Percentiles rank a stretch among this genome's conserved stretches.
Evolutionary conservation across 2,329 filamentous ascomycete genomes (phyloP).

Genomic region (Ophiostoma quercus): DNA sequence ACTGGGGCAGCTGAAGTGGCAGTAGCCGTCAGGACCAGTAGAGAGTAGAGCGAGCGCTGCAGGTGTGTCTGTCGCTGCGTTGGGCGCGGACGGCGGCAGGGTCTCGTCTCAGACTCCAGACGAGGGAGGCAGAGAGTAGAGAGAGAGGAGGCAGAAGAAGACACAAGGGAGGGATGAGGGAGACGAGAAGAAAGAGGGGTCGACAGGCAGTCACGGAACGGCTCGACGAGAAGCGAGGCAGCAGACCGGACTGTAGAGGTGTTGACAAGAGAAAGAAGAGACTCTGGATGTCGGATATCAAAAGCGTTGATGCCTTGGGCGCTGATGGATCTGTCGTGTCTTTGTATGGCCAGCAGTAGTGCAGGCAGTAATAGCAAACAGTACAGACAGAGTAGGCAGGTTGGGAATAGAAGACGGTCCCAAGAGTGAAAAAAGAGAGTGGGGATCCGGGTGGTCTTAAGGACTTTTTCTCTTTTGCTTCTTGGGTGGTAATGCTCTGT

Average conservation of each 20-base stretch:
- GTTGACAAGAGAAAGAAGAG: background rate
- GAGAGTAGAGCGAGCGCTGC: conserved; percentile 1
- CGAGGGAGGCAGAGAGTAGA: background rate
- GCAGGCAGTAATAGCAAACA: background rate
- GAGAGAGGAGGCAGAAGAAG: background rate
- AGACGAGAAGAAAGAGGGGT: background rate
- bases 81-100: conserved; percentile 19
- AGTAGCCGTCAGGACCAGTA: background rate
- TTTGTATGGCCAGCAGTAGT: background rate
- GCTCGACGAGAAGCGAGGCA: conserved; percentile 1
- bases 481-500: background rate
- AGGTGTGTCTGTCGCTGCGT: conserved; percentile 15
- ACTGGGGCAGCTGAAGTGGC: conserved; percentile 16
- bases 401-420: background rate
- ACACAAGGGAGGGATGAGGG: background rate
- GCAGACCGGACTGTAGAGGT: background rate
- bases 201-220: conserved; percentile 9
- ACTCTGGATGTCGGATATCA: background rate
- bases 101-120: conserved; percentile 16
- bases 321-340: conserved; percentile 12
- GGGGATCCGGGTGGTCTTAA: conserved; percentile 23
- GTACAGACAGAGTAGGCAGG: too few species aligned
- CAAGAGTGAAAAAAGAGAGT: conserved; percentile 18
- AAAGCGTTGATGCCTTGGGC: conserved; percentile 18
- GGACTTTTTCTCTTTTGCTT: conserved; percentile 15